Percentiles rank a stretch among this genome's conserved stretches.
These are phyloP conservation scores for Nematodospora anomalae DNA, from an alignment of 1,139 yeast species.

Conservation along the genomic window DNA sequence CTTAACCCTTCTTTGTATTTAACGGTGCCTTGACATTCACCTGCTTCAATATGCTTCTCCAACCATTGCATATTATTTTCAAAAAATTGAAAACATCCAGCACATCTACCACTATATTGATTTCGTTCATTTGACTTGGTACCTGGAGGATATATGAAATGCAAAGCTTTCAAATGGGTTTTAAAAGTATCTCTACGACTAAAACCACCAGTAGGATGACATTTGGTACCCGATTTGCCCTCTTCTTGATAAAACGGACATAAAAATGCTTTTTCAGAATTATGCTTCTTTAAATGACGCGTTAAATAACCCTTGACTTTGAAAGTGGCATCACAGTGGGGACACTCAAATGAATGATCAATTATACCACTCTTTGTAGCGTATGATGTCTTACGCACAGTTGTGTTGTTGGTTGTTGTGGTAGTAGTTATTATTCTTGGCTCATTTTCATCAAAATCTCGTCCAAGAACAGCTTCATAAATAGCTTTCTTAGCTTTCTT, in stretches of 20 bases:
- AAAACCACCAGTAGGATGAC: conserved; percentile 62
- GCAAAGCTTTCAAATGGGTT: conserved; percentile 57
- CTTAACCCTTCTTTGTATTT: conserved; percentile 7
- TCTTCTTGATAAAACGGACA: conserved; percentile 54
- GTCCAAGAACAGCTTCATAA: neutral
- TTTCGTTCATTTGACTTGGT: conserved; percentile 49
- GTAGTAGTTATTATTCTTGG: conserved; percentile 13
- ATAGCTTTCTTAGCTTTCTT: conserved; percentile 1
- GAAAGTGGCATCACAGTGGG: conserved; percentile 47
- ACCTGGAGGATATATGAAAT: conserved; percentile 60
- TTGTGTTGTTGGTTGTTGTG: conserved; percentile 16
- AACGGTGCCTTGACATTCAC: conserved; percentile 46
- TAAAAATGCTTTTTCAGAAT: conserved; percentile 47
- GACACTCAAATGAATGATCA: conserved; percentile 27
- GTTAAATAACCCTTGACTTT: conserved; percentile 59
- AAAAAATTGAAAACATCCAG: conserved; percentile 55
- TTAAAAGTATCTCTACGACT: conserved; percentile 59
- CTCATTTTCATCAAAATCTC: conserved; percentile 2
- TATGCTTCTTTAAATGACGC: conserved; percentile 56
- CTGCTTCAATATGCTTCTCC: conserved; percentile 48
- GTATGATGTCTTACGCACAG: conserved; percentile 15
- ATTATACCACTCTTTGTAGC: conserved; percentile 14
- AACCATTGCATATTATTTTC: conserved; percentile 51
- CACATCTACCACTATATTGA: conserved; percentile 51
- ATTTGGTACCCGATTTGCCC: conserved; percentile 39